phyloP scores from a whole-genome alignment of 2,329 filamentous ascomycete species.

The Tolypocladium tropicale region DNA sequence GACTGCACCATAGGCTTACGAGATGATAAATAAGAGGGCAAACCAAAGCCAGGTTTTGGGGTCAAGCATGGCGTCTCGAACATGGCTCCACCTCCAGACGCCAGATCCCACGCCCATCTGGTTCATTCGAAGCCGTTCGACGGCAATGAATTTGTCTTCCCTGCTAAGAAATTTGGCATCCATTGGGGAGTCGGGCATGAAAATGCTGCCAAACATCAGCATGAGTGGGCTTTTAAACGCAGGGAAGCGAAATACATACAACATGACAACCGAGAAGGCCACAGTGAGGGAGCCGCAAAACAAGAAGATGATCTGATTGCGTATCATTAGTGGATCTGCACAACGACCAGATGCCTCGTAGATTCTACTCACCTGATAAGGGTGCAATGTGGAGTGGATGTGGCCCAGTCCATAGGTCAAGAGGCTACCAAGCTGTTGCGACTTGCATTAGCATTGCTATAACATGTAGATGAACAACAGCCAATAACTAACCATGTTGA shows the following conservation, averaged over 20 bases:
- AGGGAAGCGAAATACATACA: constrained; percentile 7
- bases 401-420: constrained; percentile 49
- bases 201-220: constrained; percentile 8
- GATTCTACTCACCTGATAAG: constrained; percentile 34
- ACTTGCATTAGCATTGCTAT: neutral
- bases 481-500: constrained; percentile 33
- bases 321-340: neutral
- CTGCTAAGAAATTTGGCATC: constrained; percentile 40
- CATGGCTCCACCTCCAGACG: constrained; percentile 41
- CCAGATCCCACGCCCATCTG: constrained; percentile 43
- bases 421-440: constrained; percentile 35
- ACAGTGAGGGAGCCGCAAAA: constrained; percentile 43
- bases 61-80: constrained; percentile 43
- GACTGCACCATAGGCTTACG: constrained; percentile 25
- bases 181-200: constrained; percentile 39
- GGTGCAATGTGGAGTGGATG: constrained; percentile 33
- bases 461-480: neutral
- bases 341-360: neutral
- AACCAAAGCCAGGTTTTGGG: constrained; percentile 52
- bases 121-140: constrained; percentile 42
- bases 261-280: constrained; percentile 32
- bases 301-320: constrained; percentile 38
- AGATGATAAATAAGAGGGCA: constrained; percentile 42
- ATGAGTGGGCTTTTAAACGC: neutral
- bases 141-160: constrained; percentile 39